A percentile compares a stretch with the other conserved stretches of the same genome.
Conservation (phyloP, 1,284 basidiomycete species). For the Ustilago curta region DNA sequence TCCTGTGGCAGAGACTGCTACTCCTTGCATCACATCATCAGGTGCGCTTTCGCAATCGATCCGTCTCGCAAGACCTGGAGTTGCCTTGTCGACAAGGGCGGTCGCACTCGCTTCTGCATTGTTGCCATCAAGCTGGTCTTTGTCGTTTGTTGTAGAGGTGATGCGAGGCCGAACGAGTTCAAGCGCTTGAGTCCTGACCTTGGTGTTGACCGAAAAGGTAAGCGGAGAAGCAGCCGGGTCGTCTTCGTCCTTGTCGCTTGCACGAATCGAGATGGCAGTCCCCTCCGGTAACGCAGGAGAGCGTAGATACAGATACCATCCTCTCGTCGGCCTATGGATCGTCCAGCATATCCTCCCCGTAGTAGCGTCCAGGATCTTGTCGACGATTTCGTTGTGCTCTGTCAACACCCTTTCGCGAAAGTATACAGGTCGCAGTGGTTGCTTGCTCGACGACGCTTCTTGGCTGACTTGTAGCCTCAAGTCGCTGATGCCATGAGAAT, state of each 20-base stretch:
- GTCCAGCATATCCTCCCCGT: conserved; percentile 52
- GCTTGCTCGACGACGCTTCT: conserved; percentile 26
- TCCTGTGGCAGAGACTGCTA: conserved; percentile 36
- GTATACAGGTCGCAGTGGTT: conserved; percentile 45
- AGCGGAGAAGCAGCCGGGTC: conserved; percentile 47
- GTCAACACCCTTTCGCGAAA: conserved; percentile 49
- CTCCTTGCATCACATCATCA: conserved; percentile 13
- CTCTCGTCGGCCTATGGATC: conserved; percentile 55
- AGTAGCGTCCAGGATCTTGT: conserved; percentile 49
- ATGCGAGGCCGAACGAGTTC: conserved; percentile 9
- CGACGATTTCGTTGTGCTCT: conserved; percentile 58
- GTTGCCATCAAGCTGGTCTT: background rate
- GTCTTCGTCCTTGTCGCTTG: conserved; percentile 15
- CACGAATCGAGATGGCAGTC: conserved; percentile 49
- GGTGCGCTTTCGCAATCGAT: background rate
- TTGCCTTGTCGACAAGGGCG: background rate
- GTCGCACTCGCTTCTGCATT: background rate
- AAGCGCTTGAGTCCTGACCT: conserved; percentile 14
- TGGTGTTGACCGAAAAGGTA: conserved; percentile 43
- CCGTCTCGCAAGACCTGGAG: conserved; percentile 3
- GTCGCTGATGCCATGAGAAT: conserved; percentile 33
- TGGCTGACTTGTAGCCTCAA: conserved; percentile 45
- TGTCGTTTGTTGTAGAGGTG: background rate
- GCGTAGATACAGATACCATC: conserved; percentile 60
- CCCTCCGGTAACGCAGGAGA: conserved; percentile 52